Base-by-base conservation (phyloP, 1,284 basidiomycete species). In the Peniophora sp. region DNA sequence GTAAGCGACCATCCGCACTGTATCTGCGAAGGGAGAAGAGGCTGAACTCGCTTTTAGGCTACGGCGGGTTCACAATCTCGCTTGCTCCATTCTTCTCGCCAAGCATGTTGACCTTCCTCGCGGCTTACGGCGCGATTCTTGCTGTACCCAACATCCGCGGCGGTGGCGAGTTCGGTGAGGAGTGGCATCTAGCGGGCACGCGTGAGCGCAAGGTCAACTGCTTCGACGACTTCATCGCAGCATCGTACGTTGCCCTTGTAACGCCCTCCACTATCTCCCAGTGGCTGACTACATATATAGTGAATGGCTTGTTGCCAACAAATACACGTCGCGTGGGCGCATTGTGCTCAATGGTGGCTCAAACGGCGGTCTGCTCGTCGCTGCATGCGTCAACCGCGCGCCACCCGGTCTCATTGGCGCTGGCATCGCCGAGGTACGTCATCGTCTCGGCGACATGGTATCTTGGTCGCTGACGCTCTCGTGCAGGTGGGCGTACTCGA, bases 121-220 rank as follows among this genome's bases (percentile, higher is more conserved):
- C 88, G 59, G 75, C 74, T 48, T 93, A 89, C 62, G 79, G 85
- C 15, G 86, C 79, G 9, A 69, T 91, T 14, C 71, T 85, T n/a
- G 91, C 85, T 2, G 74, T 87, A 17, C 81, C 85, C 2, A 88
- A 83, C 56, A 86, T 89, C 57, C 71, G 91, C 48, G 91, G 91
- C n/a, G 91, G 91, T 8, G 78, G 78, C 2, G 91, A 94, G 63
- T 92, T 89, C 56, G 91, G 91, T 12, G 85, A 91, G 61, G 78
- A 82, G 15, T 91, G 88, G 88, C 87, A 91, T 61, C 60, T 76
- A 36, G 85, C 76, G n/a, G 88, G 85, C 2, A 83, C 72, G 23
- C 73, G 71, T 53, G 86, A 88, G 53, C 73, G 75, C 52, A 90
- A 90, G 74, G 84, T 74, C 52, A 89, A 91, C 54, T 84, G 82